phyloP scores from a whole-genome alignment of 208 protist genomes.

The Naegleria lovaniensis region DNA sequence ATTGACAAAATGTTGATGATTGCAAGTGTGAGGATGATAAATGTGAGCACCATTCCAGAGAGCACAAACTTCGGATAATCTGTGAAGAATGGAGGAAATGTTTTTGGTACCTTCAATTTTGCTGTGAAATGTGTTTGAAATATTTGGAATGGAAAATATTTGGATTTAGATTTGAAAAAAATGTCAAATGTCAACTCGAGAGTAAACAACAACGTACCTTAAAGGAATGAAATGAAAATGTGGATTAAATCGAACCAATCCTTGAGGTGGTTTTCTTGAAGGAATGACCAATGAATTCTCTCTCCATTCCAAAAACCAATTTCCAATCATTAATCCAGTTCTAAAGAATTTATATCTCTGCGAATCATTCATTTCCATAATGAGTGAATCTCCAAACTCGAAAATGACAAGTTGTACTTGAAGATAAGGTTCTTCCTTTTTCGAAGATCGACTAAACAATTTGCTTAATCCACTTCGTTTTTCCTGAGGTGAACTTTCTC shows the following conservation, averaged over 20 bases:
- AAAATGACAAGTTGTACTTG: not conserved
- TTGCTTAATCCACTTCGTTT: not conserved
- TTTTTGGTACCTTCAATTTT: not conserved
- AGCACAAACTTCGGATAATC: not conserved
- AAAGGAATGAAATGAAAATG: not conserved
- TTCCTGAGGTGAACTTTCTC: not conserved
- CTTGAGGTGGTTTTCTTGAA: not conserved
- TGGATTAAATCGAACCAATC: not conserved
- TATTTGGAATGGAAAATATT: no score
- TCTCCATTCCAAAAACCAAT: conserved; percentile 13
- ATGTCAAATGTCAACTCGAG: no score
- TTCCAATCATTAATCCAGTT: not conserved
- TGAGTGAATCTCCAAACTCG: not conserved
- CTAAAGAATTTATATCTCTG: not conserved
- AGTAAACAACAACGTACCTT: not conserved
- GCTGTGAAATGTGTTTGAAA: no score
- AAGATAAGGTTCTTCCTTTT: not conserved
- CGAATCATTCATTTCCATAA: not conserved
- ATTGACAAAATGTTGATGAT: not conserved
- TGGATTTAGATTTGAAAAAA: no score
- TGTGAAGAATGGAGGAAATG: not conserved
- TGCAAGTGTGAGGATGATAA: not conserved
- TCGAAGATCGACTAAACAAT: not conserved
- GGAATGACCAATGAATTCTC: not conserved
- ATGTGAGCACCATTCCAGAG: not conserved